Evolutionary conservation across 2,329 filamentous ascomycete genomes (phyloP), one percentile per base, ranked within the genome.

Genomic region (Sclerotinia nivalis): DNA sequence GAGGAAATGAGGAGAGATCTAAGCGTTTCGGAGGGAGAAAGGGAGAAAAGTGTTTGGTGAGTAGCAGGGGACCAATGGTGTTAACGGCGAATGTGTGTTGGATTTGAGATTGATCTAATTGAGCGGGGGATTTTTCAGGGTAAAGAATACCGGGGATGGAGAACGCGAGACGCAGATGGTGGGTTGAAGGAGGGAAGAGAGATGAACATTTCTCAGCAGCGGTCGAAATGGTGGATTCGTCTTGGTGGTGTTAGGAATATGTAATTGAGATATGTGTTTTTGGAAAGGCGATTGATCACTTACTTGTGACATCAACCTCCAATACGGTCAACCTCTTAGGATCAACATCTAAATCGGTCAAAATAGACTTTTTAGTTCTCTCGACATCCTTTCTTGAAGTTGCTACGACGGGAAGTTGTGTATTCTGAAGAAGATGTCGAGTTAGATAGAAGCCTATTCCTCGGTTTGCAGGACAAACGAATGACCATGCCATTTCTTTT

Each of bases 71-170:
- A 0, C 91, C 92, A 2, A 96, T 82, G 0, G 89, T 84, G 78
- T 96, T 96, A 71, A 92, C 86, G 66, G 84, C 84, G 79, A 93
- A 90, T n/a, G 87, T 93, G 59, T 88, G 81, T n/a, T 91, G 81
- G 25, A 91, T 88, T 49, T 83, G 78, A 28, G 82, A 83, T 70
- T 87, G 85, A 70, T 90, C 82, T 69, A 96, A 85, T 75, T 92
- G 89, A 0, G 80, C 74, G 0, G 89, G 90, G 1, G 88, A 87
- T 78, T 90, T 93, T 77, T 96, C 93, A 0, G 92, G 87, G 74
- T 86, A 85, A 15, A 96, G 84, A 50, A 94, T 83, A 0, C 92
- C 93, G 0, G 92, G 91, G 2, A 93, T 81, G 43, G 87, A 86
- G 75, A 93, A 87, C 2, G 87, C 87, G 56, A 95, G 85, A 71